Evolutionary conservation across 768 basidiomycete species (phyloP), one percentile per base, ranked within the genome.

Genomic region (Amanita polypyramis): DNA sequence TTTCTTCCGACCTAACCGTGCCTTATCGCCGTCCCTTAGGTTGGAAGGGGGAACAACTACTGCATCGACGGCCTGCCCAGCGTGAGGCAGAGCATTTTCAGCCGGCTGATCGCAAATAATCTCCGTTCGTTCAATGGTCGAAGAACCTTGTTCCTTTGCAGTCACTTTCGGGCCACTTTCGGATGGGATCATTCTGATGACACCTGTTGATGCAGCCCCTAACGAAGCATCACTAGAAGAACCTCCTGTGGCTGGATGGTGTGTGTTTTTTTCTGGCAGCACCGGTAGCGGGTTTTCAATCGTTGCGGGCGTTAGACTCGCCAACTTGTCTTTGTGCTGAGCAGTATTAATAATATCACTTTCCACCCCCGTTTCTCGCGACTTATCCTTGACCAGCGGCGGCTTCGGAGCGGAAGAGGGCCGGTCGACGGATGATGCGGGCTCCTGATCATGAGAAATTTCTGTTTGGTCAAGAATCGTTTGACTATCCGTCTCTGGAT

Each of bases 1-100:
- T 38, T 60, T 54, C 48, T 63, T 65, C 48, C 60, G 60, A n/a
- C 55, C 57, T 4, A 52, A 35, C 37, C 55, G 52, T 11, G 56
- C 20, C 47, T 56, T 62, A 32, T 51, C 21, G 4, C n/a, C 27
- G 23, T 19, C 17, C 8, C 12, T 15, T 15, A n/a, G 9, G 6
- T 19, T 38, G 4, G 9, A 11, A 38, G 27, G 9, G 23, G 34
- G 23, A 21, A 5, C 11, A 8, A 37, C n/a, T 20, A 20, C 5
- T 29, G 7, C 10, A 9, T 46, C 45, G 21, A 27, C 6, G 32
- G n/a, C 29, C n/a, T 15, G 29, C 9, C 17, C 11, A 15, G 30
- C 20, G 5, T 37, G 19, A 30, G 19, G 3, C 29, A 21, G 17
- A 23, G n/a, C 15, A 10, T 15, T 10, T 37, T 29, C 34, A 29